Conservation (phyloP, 768 basidiomycete genomes). For the Sarcodon aspratus region DNA sequence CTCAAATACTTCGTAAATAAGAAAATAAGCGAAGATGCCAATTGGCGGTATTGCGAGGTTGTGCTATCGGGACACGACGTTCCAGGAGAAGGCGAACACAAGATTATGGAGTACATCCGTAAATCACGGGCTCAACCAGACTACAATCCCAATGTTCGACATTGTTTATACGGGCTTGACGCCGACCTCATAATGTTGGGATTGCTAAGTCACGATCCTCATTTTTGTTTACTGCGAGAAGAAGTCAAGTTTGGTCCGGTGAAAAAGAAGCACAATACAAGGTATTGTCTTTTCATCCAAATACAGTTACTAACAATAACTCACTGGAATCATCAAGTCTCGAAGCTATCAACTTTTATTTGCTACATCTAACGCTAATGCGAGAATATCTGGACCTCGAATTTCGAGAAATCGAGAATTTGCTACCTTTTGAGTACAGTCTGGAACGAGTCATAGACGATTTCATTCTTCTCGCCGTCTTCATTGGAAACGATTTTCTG, state of each 20-base stretch:
- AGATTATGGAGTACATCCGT: slow-evolving; percentile 99
- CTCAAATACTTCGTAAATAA: slow-evolving; percentile 95
- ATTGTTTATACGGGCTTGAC: slow-evolving; percentile 97
- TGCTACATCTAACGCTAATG: slow-evolving; percentile 88
- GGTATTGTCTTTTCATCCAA: slow-evolving; percentile 20
- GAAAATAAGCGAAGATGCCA: slow-evolving; percentile 94
- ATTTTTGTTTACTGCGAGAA: slow-evolving; percentile 94
- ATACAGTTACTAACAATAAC: background rate
- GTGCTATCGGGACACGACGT: slow-evolving; percentile 97
- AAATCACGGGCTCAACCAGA: slow-evolving; percentile 88
- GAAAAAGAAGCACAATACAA: slow-evolving; percentile 47
- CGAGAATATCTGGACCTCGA: slow-evolving; percentile 97
- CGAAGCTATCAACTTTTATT: slow-evolving; percentile 85
- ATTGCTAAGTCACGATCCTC: slow-evolving; percentile 93
- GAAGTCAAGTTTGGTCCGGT: slow-evolving; percentile 96
- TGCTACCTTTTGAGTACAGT: slow-evolving; percentile 71
- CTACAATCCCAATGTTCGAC: slow-evolving; percentile 93
- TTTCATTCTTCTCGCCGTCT: slow-evolving; percentile 92
- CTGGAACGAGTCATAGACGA: slow-evolving; percentile 96
- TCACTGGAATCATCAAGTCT: slow-evolving; percentile 22
- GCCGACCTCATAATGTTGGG: slow-evolving; percentile 99
- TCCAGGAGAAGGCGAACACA: slow-evolving; percentile 98
- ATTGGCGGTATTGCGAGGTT: slow-evolving; percentile 88
- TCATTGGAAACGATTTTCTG: slow-evolving; percentile 96
- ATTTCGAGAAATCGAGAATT: slow-evolving; percentile 61